These are phyloP conservation scores for Coelastrella sp. DNA, from an alignment of 139 green algal species.

Conservation along the genomic window DNA sequence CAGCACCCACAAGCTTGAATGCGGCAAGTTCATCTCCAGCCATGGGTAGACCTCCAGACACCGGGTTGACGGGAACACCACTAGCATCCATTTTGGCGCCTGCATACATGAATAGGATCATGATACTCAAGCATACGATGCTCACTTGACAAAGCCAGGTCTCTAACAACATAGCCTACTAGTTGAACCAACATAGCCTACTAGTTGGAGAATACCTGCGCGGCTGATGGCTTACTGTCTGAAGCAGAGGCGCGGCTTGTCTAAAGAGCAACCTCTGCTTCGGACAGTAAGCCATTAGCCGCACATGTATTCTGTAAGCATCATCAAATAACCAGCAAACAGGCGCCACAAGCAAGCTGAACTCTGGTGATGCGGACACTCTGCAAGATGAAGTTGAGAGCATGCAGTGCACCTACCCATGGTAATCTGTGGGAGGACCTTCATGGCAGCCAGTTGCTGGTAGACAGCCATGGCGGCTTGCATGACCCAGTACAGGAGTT, in stretches of 20 bases:
- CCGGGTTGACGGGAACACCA: conserved; percentile 34
- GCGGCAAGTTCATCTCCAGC: conserved; percentile 26
- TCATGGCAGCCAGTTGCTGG: conserved; percentile 34
- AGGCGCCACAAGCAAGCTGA: neutral
- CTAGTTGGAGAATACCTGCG: too few relatives aligned
- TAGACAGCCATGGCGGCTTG: conserved; percentile 13
- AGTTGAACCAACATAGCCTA: too few relatives aligned
- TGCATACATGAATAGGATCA: conserved; percentile 11
- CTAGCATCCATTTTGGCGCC: neutral
- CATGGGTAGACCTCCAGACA: conserved; percentile 24
- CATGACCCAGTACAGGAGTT: conserved; percentile 34
- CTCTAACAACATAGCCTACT: too few relatives aligned
- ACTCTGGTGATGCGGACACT: neutral
- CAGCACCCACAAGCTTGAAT: conserved; percentile 41
- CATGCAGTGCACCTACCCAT: neutral
- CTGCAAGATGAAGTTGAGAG: neutral
- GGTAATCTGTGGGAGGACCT: conserved; percentile 41
- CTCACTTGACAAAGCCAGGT: too few relatives aligned
- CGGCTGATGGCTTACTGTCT: too few relatives aligned
- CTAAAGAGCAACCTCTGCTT: too few relatives aligned
- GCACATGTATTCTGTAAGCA: too few relatives aligned
- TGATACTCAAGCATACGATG: too few relatives aligned
- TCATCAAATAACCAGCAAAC: too few relatives aligned
- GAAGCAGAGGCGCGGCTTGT: too few relatives aligned
- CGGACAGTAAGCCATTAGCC: too few relatives aligned